phyloP scores from a whole-genome alignment of 805 yeast species.

The Metschnikowia reukaufii region DNA sequence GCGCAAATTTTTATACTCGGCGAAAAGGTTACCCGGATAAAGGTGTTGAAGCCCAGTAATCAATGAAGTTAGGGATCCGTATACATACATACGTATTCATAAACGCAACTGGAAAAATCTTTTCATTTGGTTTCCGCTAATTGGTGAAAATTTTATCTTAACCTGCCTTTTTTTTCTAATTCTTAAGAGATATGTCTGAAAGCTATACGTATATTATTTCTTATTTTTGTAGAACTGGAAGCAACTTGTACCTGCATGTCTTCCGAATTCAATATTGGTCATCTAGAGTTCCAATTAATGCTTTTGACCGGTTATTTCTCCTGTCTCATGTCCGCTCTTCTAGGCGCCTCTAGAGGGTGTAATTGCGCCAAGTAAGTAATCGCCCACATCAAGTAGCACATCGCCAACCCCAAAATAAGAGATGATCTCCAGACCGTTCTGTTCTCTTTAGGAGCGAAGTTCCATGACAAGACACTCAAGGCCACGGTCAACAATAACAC shows the following conservation, averaged over 20 bases:
- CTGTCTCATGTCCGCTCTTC: slow-evolving; percentile 86
- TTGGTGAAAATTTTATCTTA: too few relatives aligned
- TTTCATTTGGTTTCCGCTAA: not conserved
- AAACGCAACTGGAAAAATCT: not conserved
- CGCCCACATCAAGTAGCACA: slow-evolving; percentile 91
- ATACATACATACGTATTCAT: not conserved
- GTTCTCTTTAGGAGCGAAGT: slow-evolving; percentile 80
- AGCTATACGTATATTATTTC: not conserved
- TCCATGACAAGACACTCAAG: slow-evolving; percentile 73
- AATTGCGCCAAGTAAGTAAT: slow-evolving; percentile 83
- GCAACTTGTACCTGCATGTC: slow-evolving; percentile 11
- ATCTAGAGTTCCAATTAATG: not conserved
- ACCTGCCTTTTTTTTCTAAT: too few relatives aligned
- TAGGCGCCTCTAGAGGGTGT: slow-evolving; percentile 90
- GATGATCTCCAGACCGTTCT: slow-evolving; percentile 47
- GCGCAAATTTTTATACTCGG: slow-evolving; percentile 10
- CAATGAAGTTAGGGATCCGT: not conserved
- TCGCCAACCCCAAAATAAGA: slow-evolving; percentile 61
- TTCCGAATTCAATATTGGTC: not conserved
- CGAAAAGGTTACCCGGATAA: slow-evolving; percentile 13
- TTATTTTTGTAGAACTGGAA: slow-evolving; percentile 1
- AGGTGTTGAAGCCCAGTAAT: not conserved
- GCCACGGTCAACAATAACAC: slow-evolving; percentile 59
- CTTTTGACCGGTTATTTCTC: slow-evolving; percentile 38
- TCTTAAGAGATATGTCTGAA: not conserved